Evolutionary conservation across 208 protist genomes (phyloP), one percentile per base, ranked within the genome.

Genomic region (Acanthamoeba healyi): DNA sequence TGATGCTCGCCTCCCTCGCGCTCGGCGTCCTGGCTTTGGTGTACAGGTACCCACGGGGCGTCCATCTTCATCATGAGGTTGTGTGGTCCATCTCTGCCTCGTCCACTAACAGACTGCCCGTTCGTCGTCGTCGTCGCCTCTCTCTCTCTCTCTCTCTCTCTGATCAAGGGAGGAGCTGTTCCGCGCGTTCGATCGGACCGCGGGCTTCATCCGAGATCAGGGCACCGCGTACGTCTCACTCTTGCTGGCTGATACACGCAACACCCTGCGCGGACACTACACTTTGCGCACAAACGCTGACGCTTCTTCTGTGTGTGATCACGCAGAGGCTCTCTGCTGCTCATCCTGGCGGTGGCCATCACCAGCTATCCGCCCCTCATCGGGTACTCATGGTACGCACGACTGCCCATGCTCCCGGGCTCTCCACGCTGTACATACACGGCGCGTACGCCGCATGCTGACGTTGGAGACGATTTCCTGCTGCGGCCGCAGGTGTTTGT

Each of bases 341-440:
- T 91, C 54, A 49, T 91, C 9, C 17, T 91, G 29, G 84, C 54
- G 26, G 70, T 91, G 1, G 24, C 34, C 36, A 36, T 91, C 51
- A 91, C 84, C 36, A 51, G 36, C 36, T 91, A 44, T 44, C 84
- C 84, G 2, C 84, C 84, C 5, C 24, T 91, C n/a, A 70, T 91
- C 22, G 84, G 84, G 22, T 91, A 91, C 54, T n/a, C 56, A 15
- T 91, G 84, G 84, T 91, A 91, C 29, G 34, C 26, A 1, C 34
- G 7, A 17, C 6, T 61, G 5, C n/a, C 36, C 34, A 72, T 29
- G 24, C 63, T 4, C 61, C 5, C 29, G 3, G 9, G 26, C 15
- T 84, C 14, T 4, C 74, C 36, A 24, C 74, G 36, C 46, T 22
- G 15, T 17, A 56, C 51, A 58, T 51, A 15, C 46, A 58, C 51